phyloP scores from a whole-genome alignment of 805 yeast genomes.

The Torulaspora indica region DNA sequence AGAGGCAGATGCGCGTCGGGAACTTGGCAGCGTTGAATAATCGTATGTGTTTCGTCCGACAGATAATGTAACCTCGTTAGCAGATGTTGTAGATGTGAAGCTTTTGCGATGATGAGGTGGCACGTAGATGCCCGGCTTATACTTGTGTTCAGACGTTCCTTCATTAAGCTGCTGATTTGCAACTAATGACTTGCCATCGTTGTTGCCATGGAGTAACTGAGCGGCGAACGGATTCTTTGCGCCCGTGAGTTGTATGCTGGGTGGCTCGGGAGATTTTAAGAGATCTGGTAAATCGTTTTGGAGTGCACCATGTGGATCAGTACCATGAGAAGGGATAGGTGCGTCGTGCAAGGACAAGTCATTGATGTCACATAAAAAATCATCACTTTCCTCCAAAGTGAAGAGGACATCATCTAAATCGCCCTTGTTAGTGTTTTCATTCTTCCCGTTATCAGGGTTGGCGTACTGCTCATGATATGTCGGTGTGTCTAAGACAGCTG shows the following conservation, averaged over 20 bases:
- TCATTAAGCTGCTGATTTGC: constrained; percentile 3
- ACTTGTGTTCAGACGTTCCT: constrained; percentile 12
- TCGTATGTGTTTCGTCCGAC: constrained; percentile 23
- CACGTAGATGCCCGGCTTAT: constrained; percentile 38
- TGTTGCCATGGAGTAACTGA: constrained; percentile 4
- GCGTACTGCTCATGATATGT: constrained; percentile 26
- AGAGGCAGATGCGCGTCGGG: constrained; percentile 10
- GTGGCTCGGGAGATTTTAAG: constrained; percentile 28
- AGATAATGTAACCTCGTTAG: constrained; percentile 26
- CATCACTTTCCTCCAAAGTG: constrained; percentile 36
- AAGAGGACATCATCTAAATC: constrained; percentile 35
- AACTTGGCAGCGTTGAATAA: constrained; percentile 15
- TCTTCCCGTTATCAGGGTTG: constrained; percentile 9
- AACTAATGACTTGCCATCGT: background rate
- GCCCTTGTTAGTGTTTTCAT: constrained; percentile 23
- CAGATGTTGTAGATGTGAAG: constrained; percentile 19
- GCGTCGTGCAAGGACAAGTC: constrained; percentile 19
- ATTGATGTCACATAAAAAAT: constrained; percentile 29
- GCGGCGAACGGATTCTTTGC: constrained; percentile 8
- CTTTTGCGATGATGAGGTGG: constrained; percentile 53
- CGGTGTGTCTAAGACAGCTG: constrained; percentile 21
- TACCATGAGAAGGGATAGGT: constrained; percentile 11
- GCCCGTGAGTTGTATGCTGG: constrained; percentile 6
- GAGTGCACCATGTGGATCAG: constrained; percentile 1
- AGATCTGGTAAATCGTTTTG: constrained; percentile 30